Base-by-base conservation (phyloP, 1,139 yeast genomes). In the Komagataea norvegica region DNA sequence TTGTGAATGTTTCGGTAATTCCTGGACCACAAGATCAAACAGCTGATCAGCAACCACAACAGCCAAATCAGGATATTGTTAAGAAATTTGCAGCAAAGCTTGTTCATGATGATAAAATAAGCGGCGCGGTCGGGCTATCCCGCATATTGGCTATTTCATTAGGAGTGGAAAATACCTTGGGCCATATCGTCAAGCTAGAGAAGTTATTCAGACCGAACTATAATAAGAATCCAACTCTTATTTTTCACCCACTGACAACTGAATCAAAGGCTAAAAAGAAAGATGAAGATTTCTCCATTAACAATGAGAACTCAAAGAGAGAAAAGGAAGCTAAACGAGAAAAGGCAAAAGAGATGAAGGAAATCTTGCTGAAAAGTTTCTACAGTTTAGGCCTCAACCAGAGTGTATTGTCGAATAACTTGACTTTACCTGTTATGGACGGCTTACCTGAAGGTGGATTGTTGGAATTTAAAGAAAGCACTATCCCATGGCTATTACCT, bases 401-500 rank as follows among this genome's bases (percentile, higher is more conserved):
- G 2, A 49, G 66, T 0, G 68, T 77, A 1, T 49, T 78, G 20
- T 71, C 83, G 0, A 74, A 74, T 47, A 68, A 60, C 29, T 47
- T 64, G 34, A 69, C 64, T 34, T 45, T 78, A 3, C 88, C 91
- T 0, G 62, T 65, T 0, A 59, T 75, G 4, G 60, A 59, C 1
- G 33, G 69, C 1, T 60, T 83, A 19, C 82, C 84, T 0, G 48
- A 65, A 30, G 95, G 95, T 8, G 93, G 83, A 0, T 48, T 78
- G 6, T 43, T 85, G 13, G 75, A 68, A 36, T 68, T 81, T 46
- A 74, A 72, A 37, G 65, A 65, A 37, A 65, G 68, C 22, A 18
- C 27, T 5, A 72, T 67, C 21, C 54, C 63, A 3, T 78, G 83
- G 80, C 52, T 70, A 10, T 54, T 62, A 23, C 42, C 49, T 15